Conservation (phyloP, 1,139 yeast genomes). For the Chernovozyma aurita region DNA sequence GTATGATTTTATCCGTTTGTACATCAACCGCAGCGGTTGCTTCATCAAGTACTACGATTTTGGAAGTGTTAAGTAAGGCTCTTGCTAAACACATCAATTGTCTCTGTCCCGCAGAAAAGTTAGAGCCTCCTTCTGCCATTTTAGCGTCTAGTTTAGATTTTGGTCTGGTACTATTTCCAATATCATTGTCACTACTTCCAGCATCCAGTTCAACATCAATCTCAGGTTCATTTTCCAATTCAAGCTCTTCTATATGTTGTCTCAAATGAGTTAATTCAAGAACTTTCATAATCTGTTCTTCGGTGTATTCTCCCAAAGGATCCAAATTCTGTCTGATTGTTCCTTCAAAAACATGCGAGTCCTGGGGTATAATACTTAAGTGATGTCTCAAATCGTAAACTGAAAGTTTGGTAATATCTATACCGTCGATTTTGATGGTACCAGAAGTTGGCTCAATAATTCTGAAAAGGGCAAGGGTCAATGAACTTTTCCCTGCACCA, state of each 20-base stretch:
- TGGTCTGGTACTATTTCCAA: not conserved
- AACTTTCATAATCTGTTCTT: constrained; percentile 53
- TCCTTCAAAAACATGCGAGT: constrained; percentile 64
- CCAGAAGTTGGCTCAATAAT: constrained; percentile 65
- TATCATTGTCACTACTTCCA: not conserved
- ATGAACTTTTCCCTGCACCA: constrained; percentile 79
- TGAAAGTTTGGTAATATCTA: constrained; percentile 43
- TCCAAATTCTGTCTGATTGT: constrained; percentile 57
- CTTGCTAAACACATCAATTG: constrained; percentile 75
- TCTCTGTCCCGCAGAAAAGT: constrained; percentile 73
- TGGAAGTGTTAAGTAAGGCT: constrained; percentile 57
- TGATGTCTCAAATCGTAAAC: constrained; percentile 49
- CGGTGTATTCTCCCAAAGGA: constrained; percentile 49
- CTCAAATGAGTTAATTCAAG: constrained; percentile 51
- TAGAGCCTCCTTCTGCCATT: constrained; percentile 66
- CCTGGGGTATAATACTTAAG: constrained; percentile 65
- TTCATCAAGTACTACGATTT: constrained; percentile 68
- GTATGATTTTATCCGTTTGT: constrained; percentile 71
- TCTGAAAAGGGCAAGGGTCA: constrained; percentile 70
- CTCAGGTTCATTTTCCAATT: constrained; percentile 11
- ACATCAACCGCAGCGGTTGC: constrained; percentile 86
- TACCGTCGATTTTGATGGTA: constrained; percentile 42
- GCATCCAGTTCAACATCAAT: not conserved
- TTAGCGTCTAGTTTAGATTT: constrained; percentile 31
- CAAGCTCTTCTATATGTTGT: constrained; percentile 30